Conservation (phyloP, 2,329 filamentous ascomycete species). For the Thelonectria rubi region DNA sequence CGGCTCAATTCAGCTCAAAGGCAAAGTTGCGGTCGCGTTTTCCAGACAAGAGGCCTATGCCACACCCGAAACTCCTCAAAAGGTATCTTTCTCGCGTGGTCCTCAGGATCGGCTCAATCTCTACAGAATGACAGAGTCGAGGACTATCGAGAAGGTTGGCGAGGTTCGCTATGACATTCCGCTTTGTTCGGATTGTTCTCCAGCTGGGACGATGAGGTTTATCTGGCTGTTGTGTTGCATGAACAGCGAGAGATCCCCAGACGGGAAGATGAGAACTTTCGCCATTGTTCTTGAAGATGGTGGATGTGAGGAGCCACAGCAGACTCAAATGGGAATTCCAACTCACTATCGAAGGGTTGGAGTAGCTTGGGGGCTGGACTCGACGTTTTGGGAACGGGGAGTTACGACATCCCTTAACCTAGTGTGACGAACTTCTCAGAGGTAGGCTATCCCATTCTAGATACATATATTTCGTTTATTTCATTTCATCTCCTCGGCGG, state of each 20-base stretch:
- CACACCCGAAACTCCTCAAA: neutral
- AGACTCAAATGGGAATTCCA: neutral
- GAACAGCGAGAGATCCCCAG: slow-evolving; percentile 6
- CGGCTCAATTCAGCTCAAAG: slow-evolving; percentile 1
- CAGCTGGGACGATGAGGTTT: neutral
- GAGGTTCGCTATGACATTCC: slow-evolving; percentile 11
- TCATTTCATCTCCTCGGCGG: too few relatives aligned
- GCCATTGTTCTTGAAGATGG: slow-evolving; percentile 5
- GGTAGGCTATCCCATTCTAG: too few relatives aligned
- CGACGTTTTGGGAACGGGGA: slow-evolving; percentile 11
- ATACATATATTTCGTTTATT: too few relatives aligned
- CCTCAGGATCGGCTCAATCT: slow-evolving; percentile 8
- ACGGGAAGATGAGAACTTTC: slow-evolving; percentile 6
- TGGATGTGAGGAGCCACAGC: neutral
- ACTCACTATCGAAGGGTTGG: slow-evolving; percentile 12
- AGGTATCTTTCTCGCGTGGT: neutral
- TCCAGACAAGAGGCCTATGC: slow-evolving; percentile 1
- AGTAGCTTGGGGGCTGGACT: slow-evolving; percentile 8
- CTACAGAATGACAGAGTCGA: neutral
- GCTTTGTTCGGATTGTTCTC: slow-evolving; percentile 11
- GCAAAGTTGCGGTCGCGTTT: slow-evolving; percentile 5
- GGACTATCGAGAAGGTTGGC: slow-evolving; percentile 5
- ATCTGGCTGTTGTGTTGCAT: slow-evolving; percentile 15
- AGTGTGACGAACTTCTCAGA: too few relatives aligned
- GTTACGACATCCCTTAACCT: too few relatives aligned